Conservation (phyloP, 163 green algal species). For the Volvox carteri region DNA sequence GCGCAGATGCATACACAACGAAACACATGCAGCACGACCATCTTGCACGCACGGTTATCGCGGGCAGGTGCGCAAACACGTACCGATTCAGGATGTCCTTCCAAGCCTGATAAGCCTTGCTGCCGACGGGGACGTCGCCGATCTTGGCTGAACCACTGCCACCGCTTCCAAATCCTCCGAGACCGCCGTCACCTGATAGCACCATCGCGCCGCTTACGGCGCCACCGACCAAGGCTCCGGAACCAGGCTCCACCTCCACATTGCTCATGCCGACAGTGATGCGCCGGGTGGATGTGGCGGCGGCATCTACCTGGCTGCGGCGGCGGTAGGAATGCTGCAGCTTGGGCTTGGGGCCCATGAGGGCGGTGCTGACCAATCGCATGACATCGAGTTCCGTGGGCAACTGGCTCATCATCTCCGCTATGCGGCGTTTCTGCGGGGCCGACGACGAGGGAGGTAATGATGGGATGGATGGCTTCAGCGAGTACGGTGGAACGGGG, state of each 20-base stretch:
- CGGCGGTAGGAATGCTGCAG: not conserved
- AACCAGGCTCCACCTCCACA: too few relatives aligned
- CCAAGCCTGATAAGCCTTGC: constrained; percentile 8
- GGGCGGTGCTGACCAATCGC: constrained; percentile 12
- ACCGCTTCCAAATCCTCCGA: not conserved
- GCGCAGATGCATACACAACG: not conserved
- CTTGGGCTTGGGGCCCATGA: constrained; percentile 1
- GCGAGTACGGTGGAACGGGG: too few relatives aligned
- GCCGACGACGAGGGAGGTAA: too few relatives aligned
- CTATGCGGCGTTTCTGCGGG: constrained; percentile 36
- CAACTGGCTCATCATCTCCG: constrained; percentile 47
- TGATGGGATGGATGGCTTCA: too few relatives aligned
- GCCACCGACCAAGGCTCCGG: not conserved
- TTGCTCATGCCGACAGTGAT: not conserved
- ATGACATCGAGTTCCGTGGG: constrained; percentile 35
- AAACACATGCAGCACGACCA: too few relatives aligned
- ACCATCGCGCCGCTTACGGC: not conserved
- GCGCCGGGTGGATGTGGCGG: not conserved
- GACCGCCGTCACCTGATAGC: not conserved
- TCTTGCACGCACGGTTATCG: too few relatives aligned
- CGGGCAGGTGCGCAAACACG: too few relatives aligned
- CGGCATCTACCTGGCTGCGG: not conserved
- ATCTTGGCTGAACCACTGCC: not conserved
- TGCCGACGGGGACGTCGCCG: not conserved
- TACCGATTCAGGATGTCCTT: constrained; percentile 45